Evolutionary conservation across 1,284 basidiomycete genomes (phyloP).

Genomic region (Xanthoconium separans): DNA sequence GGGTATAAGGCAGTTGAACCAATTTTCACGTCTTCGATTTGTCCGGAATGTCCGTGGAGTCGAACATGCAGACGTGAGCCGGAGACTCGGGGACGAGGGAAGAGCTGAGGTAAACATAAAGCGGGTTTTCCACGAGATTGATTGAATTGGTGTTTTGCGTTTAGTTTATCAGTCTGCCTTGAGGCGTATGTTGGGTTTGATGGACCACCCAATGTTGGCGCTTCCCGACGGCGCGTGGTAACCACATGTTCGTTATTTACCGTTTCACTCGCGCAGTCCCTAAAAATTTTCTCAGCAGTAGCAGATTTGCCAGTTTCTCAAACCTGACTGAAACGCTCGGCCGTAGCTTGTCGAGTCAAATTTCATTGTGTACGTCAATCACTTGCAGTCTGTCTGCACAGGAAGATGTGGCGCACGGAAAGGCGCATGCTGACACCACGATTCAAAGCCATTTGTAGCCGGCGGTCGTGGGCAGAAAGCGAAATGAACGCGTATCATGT

Average conservation of each 20-base stretch:
- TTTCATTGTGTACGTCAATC: neutral
- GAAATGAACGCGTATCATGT: conserved; percentile 16
- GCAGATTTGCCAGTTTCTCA: neutral
- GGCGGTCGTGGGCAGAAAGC: conserved; percentile 2
- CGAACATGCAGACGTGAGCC: conserved; percentile 12
- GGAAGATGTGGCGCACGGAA: too few species aligned
- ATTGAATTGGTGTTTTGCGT: conserved; percentile 22
- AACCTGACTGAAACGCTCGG: neutral
- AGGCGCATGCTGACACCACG: neutral
- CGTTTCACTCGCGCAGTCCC: conserved; percentile 14
- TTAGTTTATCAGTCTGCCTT: conserved; percentile 20
- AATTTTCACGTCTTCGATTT: conserved; percentile 34
- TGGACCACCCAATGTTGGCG: conserved; percentile 12
- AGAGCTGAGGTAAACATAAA: conserved; percentile 32
- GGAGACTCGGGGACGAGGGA: conserved; percentile 9
- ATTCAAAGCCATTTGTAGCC: neutral
- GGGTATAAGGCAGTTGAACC: conserved; percentile 5
- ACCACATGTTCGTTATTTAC: conserved; percentile 30
- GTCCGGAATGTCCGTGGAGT: conserved; percentile 27
- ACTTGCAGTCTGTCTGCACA: neutral
- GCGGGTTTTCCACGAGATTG: conserved; percentile 14
- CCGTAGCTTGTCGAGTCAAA: too few species aligned
- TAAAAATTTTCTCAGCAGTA: neutral
- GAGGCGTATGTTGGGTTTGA: conserved; percentile 27
- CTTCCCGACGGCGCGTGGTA: conserved; percentile 29